Evolutionary conservation across 1,284 basidiomycete genomes (phyloP), one percentile per base, ranked within the genome.

Genomic region (Microbotryum lychnidis-dioicae): DNA sequence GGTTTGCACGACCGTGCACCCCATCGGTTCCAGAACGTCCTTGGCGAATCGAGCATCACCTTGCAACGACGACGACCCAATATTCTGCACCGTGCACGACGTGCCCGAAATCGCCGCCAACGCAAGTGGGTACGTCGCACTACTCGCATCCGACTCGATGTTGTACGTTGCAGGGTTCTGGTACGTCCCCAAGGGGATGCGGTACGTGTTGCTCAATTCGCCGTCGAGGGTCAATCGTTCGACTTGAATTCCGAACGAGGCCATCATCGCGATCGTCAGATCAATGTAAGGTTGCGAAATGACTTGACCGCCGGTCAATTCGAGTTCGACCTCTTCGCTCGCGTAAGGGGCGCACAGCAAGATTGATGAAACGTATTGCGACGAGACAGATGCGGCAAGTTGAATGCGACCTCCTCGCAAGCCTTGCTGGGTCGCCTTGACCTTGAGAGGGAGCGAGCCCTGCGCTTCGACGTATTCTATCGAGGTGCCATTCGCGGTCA

Each of bases 261-360:
- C 80, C 96, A 98, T 98, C 87, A 98, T 96, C 9, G 91, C 86
- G 69, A 97, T 87, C 6, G 96, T 98, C 93, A 98, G 97, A 78
- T 99, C 93, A 76, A 99, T 98, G 80, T 98, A 98, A 3, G 92
- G 92, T 78, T 97, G 94, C 21, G 91, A 96, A 76, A 98, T 97
- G 74, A 98, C 96, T 71, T 88, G 84, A 4, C 89, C 91, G 27
- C 92, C 92, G 0, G 84, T 87, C 63, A 99, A 84, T 77, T 96
- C 89, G 62, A 98, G 84, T 6, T 84, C 86, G 66, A 97, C 83
- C 45, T 86, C 80, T 71, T 90, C 81, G 46, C 77, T 73, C 1
- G 94, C 93, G 74, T 97, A 98, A 0, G 94, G 94, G 0, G 94
- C 93, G 72, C 91, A 96, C 45, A 98, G 86, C 9, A 98, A 82